These are phyloP conservation scores for peach (Prunus persica) DNA, from an alignment of 306 rosid genomes.

Conservation along the genomic window DNA sequence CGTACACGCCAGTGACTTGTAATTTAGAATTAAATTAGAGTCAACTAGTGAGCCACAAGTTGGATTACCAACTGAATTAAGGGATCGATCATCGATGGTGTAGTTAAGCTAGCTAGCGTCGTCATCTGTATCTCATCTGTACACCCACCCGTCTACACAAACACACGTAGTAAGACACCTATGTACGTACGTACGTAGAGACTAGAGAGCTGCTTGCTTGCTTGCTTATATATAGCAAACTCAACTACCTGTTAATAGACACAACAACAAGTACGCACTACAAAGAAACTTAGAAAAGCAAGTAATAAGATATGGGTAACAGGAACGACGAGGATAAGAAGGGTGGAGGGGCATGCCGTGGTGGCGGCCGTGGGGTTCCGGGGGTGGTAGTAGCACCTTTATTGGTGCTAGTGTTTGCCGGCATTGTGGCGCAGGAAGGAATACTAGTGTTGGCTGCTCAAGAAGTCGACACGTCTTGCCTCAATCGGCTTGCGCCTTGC, in stretches of 20 bases:
- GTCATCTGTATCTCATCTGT: no score
- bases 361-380: no score
- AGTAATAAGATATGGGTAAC: background rate
- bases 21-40: background rate
- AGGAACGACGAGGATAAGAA: background rate
- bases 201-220: no score
- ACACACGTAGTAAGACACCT: no score
- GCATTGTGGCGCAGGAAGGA: background rate
- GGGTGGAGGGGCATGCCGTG: background rate
- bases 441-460: background rate
- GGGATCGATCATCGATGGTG: no score
- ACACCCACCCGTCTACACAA: no score
- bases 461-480: conserved; percentile 29
- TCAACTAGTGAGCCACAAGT: conserved; percentile 19
- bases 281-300: background rate
- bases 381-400: background rate
- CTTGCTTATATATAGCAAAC: no score
- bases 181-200: no score
- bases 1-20: background rate
- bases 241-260: no score
- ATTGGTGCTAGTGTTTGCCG: background rate
- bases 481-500: conserved; percentile 48
- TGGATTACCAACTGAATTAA: conserved; percentile 29
- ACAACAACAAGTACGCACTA: no score
- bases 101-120: no score